phyloP scores from a whole-genome alignment of 2,329 filamentous ascomycete species.

The Diaporthe sp. region DNA sequence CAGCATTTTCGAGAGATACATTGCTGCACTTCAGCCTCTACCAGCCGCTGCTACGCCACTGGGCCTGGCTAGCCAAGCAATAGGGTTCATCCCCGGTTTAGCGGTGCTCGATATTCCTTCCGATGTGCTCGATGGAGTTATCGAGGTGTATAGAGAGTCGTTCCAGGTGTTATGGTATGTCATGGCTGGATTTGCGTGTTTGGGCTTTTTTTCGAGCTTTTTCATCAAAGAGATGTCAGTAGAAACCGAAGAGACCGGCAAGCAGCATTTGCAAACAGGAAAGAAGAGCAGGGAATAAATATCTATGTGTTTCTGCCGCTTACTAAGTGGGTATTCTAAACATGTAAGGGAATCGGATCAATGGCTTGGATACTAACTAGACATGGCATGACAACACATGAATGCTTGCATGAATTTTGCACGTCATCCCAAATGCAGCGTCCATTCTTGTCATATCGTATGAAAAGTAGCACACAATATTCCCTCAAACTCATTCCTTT shows the following conservation, averaged over 20 bases:
- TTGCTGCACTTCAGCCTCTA: slow-evolving; percentile 28
- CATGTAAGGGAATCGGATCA: fast-evolving
- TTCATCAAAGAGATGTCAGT: slow-evolving; percentile 18
- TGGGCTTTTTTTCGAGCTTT: slow-evolving; percentile 6
- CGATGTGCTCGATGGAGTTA: neutral
- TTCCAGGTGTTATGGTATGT: slow-evolving; percentile 27
- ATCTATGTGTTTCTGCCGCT: fast-evolving
- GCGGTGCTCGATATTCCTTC: neutral
- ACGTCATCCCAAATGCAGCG: neutral
- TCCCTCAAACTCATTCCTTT: too few relatives aligned
- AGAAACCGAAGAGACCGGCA: slow-evolving; percentile 20
- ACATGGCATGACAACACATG: neutral
- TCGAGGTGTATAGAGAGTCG: neutral
- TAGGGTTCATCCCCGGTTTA: slow-evolving; percentile 20
- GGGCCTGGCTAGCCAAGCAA: neutral
- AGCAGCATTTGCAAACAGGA: neutral
- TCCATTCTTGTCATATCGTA: too few relatives aligned
- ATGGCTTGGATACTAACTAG: neutral
- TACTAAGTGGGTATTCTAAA: neutral
- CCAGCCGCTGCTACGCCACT: neutral
- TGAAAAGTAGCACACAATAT: too few relatives aligned
- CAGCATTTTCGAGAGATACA: slow-evolving; percentile 41
- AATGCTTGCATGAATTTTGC: neutral
- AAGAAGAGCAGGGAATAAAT: neutral
- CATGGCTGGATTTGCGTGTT: slow-evolving; percentile 20